Evolutionary conservation across 169 alveolate genomes (phyloP), one percentile per base, ranked within the genome.

Genomic region (Cystoisospora suis): DNA sequence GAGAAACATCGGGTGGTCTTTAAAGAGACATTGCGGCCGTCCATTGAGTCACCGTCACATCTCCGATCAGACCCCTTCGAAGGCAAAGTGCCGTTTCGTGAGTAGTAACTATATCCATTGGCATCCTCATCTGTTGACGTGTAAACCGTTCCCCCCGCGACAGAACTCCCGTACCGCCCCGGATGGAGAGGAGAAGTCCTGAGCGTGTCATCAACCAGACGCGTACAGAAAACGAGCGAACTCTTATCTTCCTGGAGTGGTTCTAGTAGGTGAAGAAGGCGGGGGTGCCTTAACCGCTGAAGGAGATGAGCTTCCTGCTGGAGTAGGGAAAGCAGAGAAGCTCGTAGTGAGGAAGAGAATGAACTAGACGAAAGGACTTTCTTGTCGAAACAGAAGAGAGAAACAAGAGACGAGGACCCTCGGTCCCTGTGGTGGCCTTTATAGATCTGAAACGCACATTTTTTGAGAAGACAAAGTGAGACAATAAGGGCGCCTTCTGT

Each of bases 281-380:
- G 75, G 27, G 92, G 92, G 83, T 88, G 92, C 46, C 92, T 87
- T 36, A 88, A 83, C 23, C 92, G 83, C 75, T 86, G 91, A 69
- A 86, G 91, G 69, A 86, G 81, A 40, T 46, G 91, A 4, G 91
- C 91, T 23, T 86, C 91, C 29, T 49, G 85, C 77, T 75, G 91
- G 42, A 88, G 88, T 56, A 45, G 75, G 61, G 56, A 46, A 40
- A 80, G 90, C 81, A 61, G 70, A 69, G 46, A 23, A 34, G 83
- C 15, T 46, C 83, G 83, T 9, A 72, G 23, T 3, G 83, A 7
- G 58, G n/a, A 7, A 34, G 53, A 34, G 15, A 72, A 38, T 27
- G 83, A 56, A 5, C 58, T 5, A 15, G 7, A 0, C 1, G 53
- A 7, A 17, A 72, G 83, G 56, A 36, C 58, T 38, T 72, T 72